A percentile compares a stretch with the other conserved stretches of the same genome.
These are phyloP conservation scores for Epichloe gansuensis DNA, from an alignment of 2,329 filamentous ascomycete species.

Conservation along the genomic window DNA sequence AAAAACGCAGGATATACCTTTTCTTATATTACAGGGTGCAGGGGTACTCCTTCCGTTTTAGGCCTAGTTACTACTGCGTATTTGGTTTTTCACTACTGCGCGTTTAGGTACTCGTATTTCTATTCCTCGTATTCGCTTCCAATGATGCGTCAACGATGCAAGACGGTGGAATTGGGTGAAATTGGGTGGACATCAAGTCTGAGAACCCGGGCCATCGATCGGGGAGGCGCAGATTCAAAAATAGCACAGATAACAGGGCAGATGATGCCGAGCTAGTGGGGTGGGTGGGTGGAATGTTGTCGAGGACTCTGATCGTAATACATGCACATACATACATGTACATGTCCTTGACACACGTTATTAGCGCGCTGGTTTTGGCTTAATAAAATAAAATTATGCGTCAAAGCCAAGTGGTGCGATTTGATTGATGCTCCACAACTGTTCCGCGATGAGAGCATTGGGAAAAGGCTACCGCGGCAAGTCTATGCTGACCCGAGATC, in stretches of 20 bases:
- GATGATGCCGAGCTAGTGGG: neutral
- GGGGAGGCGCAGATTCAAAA: slow-evolving; percentile 3
- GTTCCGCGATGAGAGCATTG: no score
- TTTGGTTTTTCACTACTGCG: no score
- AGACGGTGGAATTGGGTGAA: neutral
- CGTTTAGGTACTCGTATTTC: no score
- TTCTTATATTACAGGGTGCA: no score
- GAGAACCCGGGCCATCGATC: neutral
- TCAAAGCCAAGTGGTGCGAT: neutral
- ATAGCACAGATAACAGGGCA: neutral
- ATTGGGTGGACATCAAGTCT: neutral
- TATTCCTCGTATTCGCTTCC: neutral
- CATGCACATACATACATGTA: no score
- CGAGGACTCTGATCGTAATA: neutral
- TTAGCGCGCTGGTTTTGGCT: no score
- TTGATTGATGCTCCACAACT: neutral
- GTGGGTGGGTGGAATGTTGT: neutral
- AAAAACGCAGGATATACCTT: no score
- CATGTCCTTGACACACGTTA: no score
- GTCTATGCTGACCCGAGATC: no score
- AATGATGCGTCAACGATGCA: neutral
- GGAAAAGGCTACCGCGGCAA: no score
- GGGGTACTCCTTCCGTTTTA: no score
- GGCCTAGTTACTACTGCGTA: no score
- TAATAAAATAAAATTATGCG: neutral